Percentiles rank a stretch among this genome's conserved stretches.
phyloP scores from a whole-genome alignment of 2,329 filamentous ascomycete species.

The Fusarium sp. region DNA sequence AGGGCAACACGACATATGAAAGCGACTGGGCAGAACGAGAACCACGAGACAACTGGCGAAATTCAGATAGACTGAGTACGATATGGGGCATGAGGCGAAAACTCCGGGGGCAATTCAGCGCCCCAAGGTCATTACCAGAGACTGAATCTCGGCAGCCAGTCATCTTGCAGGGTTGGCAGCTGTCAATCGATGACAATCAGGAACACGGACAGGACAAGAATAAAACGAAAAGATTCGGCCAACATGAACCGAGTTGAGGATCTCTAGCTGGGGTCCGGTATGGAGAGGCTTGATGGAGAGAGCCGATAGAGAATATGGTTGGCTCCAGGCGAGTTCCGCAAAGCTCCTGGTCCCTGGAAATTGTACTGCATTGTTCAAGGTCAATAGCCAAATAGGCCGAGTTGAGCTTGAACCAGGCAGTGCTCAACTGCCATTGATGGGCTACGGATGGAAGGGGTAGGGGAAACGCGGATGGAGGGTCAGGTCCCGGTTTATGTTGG shows the following conservation, averaged over 20 bases:
- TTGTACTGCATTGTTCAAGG: background rate
- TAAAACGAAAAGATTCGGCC: slow-evolving; percentile 10
- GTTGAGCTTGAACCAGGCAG: background rate
- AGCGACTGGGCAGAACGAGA: slow-evolving; percentile 25
- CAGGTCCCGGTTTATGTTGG: slow-evolving; percentile 14
- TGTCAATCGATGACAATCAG: slow-evolving; percentile 8
- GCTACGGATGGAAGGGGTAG: background rate
- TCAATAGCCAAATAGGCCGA: background rate
- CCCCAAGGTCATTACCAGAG: slow-evolving; percentile 13
- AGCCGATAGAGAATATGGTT: slow-evolving; percentile 16
- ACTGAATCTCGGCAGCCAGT: slow-evolving; percentile 16
- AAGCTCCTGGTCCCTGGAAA: slow-evolving; percentile 22
- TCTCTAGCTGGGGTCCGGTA: slow-evolving; percentile 15
- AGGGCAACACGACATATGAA: slow-evolving; percentile 28
- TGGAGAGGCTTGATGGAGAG: slow-evolving; percentile 11
- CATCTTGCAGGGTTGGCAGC: background rate
- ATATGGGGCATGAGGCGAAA: slow-evolving; percentile 24
- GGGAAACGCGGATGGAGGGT: slow-evolving; percentile 19
- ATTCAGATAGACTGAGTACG: slow-evolving; percentile 24
- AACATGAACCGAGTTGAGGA: slow-evolving; percentile 11
- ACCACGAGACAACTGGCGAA: slow-evolving; percentile 10
- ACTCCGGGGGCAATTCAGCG: slow-evolving; percentile 11
- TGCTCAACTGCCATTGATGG: background rate
- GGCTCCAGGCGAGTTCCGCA: slow-evolving; percentile 11
- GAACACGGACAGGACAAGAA: slow-evolving; percentile 9